These are phyloP conservation scores for Mycena sanguinolenta DNA, from an alignment of 768 basidiomycete genomes.

Conservation along the genomic window DNA sequence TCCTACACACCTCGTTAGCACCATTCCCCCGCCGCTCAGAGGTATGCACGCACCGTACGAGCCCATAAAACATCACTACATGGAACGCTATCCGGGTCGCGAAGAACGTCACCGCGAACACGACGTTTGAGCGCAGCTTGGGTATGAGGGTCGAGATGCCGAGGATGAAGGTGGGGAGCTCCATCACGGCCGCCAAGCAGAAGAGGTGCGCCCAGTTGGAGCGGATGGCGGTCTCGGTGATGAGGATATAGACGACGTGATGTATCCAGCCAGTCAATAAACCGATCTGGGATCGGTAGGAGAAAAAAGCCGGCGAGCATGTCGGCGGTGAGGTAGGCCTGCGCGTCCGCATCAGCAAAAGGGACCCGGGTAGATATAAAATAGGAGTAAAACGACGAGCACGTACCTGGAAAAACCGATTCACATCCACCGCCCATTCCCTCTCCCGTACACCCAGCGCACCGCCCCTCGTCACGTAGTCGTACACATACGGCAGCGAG, in stretches of 20 bases:
- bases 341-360: background rate
- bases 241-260: slow-evolving; percentile 54
- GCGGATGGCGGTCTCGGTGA: slow-evolving; percentile 51
- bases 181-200: slow-evolving; percentile 54
- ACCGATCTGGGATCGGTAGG: slow-evolving; percentile 57
- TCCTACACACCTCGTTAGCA: too few relatives aligned
- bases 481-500: slow-evolving; percentile 52
- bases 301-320: slow-evolving; percentile 52
- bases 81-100: slow-evolving; percentile 65
- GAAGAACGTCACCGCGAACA: slow-evolving; percentile 67
- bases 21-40: too few relatives aligned
- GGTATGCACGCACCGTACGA: too few relatives aligned
- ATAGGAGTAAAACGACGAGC: too few relatives aligned
- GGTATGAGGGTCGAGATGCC: slow-evolving; percentile 61
- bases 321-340: slow-evolving; percentile 44
- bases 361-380: too few relatives aligned
- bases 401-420: slow-evolving; percentile 52
- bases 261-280: slow-evolving; percentile 64
- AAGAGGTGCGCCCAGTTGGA: slow-evolving; percentile 52
- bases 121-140: slow-evolving; percentile 57
- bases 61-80: slow-evolving; percentile 47
- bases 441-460: background rate
- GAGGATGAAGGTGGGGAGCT: slow-evolving; percentile 70
- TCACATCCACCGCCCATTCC: slow-evolving; percentile 1
- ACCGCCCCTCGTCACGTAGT: slow-evolving; percentile 35